A percentile compares a stretch with the other conserved stretches of the same genome.
Evolutionary conservation across 2,329 filamentous ascomycete species (phyloP).

Genomic region (Lachnum nothofagi): DNA sequence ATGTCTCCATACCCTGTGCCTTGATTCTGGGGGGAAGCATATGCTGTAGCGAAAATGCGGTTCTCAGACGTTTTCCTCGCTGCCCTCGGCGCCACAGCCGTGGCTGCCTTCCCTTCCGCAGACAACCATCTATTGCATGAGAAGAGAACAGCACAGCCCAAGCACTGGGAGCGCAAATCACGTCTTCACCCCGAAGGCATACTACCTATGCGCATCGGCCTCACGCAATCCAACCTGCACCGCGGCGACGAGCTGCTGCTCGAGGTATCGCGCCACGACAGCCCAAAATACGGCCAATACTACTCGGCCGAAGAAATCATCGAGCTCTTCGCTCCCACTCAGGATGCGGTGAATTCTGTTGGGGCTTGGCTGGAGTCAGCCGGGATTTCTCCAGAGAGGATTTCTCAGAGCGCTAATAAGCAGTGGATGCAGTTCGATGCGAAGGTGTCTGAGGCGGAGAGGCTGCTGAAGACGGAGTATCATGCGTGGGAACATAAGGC

Average conservation of each 20-base stretch:
- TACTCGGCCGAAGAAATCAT: constrained; percentile 38
- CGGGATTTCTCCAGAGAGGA: constrained; percentile 45
- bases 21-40: too few relatives aligned
- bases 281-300: constrained; percentile 43
- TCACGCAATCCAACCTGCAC: too few relatives aligned
- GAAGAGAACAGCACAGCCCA: too few relatives aligned
- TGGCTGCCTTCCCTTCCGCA: neutral
- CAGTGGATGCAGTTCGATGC: constrained; percentile 33
- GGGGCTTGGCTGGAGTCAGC: constrained; percentile 47
- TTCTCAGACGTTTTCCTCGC: too few relatives aligned
- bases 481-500: constrained; percentile 40
- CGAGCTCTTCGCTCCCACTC: constrained; percentile 39
- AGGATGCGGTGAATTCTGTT: constrained; percentile 45
- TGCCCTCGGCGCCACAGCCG: neutral
- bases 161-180: too few relatives aligned
- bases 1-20: too few relatives aligned
- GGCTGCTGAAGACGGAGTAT: constrained; percentile 48
- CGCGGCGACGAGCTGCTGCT: too few relatives aligned
- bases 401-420: constrained; percentile 40
- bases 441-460: constrained; percentile 38
- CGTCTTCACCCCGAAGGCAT: too few relatives aligned
- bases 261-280: constrained; percentile 36
- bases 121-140: too few relatives aligned
- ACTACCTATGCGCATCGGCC: too few relatives aligned
- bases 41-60: too few relatives aligned